Evolutionary conservation across 116 monocot genomes (phyloP).

Genomic region (Trichopus zeylanicus): DNA sequence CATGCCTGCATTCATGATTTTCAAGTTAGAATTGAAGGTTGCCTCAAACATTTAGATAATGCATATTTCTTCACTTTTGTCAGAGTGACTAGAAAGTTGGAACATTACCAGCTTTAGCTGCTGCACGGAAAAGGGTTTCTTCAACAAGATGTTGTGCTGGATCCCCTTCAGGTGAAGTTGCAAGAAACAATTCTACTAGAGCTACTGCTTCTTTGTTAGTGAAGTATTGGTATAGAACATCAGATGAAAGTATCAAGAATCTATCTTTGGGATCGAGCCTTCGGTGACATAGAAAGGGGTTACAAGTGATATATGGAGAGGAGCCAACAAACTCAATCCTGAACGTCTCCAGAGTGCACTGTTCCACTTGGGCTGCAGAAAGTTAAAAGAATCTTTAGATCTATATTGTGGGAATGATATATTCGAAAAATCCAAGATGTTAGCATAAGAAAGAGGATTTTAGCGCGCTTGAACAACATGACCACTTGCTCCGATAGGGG

Average conservation of each 20-base stretch:
- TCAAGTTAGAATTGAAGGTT: background rate
- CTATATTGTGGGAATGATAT: too few species aligned
- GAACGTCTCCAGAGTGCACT: constrained; percentile 87
- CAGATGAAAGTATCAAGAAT: constrained; percentile 82
- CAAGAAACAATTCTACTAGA: constrained; percentile 62
- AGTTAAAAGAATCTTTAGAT: constrained; percentile 1
- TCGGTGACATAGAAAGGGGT: constrained; percentile 67
- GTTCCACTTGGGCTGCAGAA: constrained; percentile 88
- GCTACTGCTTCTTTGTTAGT: constrained; percentile 77
- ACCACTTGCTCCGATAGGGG: too few species aligned
- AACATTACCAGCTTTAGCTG: constrained; percentile 50
- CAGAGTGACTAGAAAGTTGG: background rate
- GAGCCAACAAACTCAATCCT: constrained; percentile 75
- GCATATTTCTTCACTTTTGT: background rate
- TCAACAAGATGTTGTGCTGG: constrained; percentile 88
- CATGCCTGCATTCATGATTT: constrained; percentile 35
- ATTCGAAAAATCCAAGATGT: too few species aligned
- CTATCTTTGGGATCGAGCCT: constrained; percentile 44
- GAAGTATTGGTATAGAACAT: constrained; percentile 91
- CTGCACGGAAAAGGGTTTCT: constrained; percentile 70
- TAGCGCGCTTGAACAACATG: too few species aligned
- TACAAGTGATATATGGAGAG: constrained; percentile 76
- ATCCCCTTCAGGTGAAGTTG: constrained; percentile 67
- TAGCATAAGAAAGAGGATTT: too few species aligned
- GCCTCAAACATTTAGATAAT: background rate